Base-by-base conservation (phyloP, 2,329 filamentous ascomycete species). In the Aureobasidium subglaciale region DNA sequence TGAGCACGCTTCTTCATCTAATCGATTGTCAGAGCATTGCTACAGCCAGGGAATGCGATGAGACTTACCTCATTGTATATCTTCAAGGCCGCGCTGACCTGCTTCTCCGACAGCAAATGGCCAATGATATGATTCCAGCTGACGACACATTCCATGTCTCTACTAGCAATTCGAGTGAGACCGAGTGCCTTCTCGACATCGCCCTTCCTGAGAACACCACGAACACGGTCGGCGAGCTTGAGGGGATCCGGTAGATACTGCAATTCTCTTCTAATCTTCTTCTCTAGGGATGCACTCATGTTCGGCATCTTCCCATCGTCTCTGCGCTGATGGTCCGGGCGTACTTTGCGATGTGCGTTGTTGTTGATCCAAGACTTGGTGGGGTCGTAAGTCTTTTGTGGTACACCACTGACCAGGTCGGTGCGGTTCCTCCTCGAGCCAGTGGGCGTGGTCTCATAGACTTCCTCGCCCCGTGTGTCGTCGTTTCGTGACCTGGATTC, bases 1-100 rank as follows among this genome's bases (percentile, higher is more conserved):
- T 95, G 87, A 5, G 78, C 85, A 59, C 90, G 81, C 73, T 97
- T 97, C 74, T 97, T 99, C 92, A 99, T 97, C 87, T 89, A 62
- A 11, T 57, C 42, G 27, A 32, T 38, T 56, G 59, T 64, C 52
- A 45, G 34, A 56, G 7, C 2, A n/a, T 16, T 25, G 15, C 15
- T 8, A 16, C 27, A 18, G 6, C 9, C 15, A 5, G 2, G 15
- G 18, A 24, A 3, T 11, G 10, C 22, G 25, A 16, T 37, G 25
- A 7, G 49, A 58, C 76, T 60, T 69, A 88, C 87, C 70, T 97
- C 92, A 69, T 96, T 96, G 73, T 84, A 96, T n/a, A 90, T 75
- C 71, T 87, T 90, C 56, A 95, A 72, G 16, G 88, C 91, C 18
- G 76, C 73, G 58, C 78, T 77, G 30, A 90, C 70, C 50, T 78